These are phyloP conservation scores for Yamadazyma laniorum DNA, from an alignment of 805 yeast genomes.

Conservation along the genomic window DNA sequence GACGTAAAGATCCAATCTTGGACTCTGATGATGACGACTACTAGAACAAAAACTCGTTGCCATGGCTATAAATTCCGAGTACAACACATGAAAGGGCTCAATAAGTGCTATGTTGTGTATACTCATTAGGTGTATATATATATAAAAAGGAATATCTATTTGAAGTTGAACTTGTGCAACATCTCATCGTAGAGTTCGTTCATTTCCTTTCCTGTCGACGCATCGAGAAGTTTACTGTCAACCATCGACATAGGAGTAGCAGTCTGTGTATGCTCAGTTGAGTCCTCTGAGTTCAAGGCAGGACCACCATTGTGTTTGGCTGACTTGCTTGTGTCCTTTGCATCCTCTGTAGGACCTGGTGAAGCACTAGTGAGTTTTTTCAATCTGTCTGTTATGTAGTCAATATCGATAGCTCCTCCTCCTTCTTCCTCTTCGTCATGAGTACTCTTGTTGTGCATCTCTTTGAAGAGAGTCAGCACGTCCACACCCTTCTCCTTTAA, in stretches of 20 bases:
- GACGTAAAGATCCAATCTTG: conserved; percentile 13
- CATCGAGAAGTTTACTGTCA: conserved; percentile 7
- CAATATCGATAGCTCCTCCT: conserved; percentile 14
- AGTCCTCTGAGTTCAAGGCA: not conserved
- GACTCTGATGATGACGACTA: conserved; percentile 35
- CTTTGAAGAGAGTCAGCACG: conserved; percentile 22
- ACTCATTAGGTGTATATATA: not conserved
- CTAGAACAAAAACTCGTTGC: conserved; percentile 5
- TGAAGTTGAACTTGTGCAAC: conserved; percentile 14
- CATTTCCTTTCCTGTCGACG: conserved; percentile 10
- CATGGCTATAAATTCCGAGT: too few species aligned
- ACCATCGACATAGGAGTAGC: conserved; percentile 6
- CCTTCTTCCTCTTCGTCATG: conserved; percentile 6
- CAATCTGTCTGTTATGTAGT: conserved; percentile 19
- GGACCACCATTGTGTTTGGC: not conserved
- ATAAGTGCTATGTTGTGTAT: too few species aligned
- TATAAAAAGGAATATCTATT: conserved; percentile 3
- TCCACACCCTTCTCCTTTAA: conserved; percentile 33
- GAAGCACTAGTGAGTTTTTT: not conserved
- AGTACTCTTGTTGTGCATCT: conserved; percentile 6
- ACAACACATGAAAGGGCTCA: too few species aligned
- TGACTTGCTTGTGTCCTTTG: not conserved
- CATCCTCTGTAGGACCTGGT: not conserved
- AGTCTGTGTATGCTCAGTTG: conserved; percentile 1
- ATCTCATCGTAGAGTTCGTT: conserved; percentile 24